Evolutionary conservation across 768 basidiomycete species (phyloP).

Genomic region (Brasilioporus rufonigricans): DNA sequence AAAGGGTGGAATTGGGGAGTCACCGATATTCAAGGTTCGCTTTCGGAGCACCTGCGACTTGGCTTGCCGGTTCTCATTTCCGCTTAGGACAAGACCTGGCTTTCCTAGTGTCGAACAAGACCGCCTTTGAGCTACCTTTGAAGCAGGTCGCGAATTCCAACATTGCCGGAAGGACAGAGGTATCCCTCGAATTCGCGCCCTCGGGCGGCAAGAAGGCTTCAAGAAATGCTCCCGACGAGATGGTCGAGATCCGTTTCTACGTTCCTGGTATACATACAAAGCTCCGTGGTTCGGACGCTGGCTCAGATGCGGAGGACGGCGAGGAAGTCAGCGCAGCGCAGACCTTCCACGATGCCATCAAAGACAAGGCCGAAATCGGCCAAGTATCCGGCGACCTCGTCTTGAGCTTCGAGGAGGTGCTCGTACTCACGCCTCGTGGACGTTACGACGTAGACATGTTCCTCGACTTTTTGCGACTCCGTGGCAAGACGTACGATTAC

Average conservation of each 20-base stretch:
- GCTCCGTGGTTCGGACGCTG: slow-evolving; percentile 65
- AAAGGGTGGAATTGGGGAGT: slow-evolving; percentile 99
- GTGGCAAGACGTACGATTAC: slow-evolving; percentile 99
- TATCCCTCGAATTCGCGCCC: slow-evolving; percentile 91
- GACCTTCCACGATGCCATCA: slow-evolving; percentile 94
- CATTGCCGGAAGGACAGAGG: slow-evolving; percentile 95
- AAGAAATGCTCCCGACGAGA: slow-evolving; percentile 63
- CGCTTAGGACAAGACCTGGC: slow-evolving; percentile 81
- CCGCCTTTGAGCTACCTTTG: slow-evolving; percentile 87
- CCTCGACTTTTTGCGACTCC: slow-evolving; percentile 86
- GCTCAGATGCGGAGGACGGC: slow-evolving; percentile 71
- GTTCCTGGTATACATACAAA: slow-evolving; percentile 79
- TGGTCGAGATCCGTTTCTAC: slow-evolving; percentile 95
- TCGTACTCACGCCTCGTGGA: slow-evolving; percentile 93
- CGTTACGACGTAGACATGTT: slow-evolving; percentile 99
- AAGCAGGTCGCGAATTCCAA: slow-evolving; percentile 91
- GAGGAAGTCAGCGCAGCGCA: slow-evolving; percentile 91
- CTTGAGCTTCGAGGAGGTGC: slow-evolving; percentile 91
- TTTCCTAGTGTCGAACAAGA: slow-evolving; percentile 85
- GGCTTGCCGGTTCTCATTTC: neutral
- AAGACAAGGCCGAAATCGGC: slow-evolving; percentile 94
- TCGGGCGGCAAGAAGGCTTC: slow-evolving; percentile 44
- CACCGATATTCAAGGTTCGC: slow-evolving; percentile 86
- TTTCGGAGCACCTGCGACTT: neutral
- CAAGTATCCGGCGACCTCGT: slow-evolving; percentile 90